Evolutionary conservation across 2,329 filamentous ascomycete species (phyloP).

Genomic region (Phialophora macrospora): DNA sequence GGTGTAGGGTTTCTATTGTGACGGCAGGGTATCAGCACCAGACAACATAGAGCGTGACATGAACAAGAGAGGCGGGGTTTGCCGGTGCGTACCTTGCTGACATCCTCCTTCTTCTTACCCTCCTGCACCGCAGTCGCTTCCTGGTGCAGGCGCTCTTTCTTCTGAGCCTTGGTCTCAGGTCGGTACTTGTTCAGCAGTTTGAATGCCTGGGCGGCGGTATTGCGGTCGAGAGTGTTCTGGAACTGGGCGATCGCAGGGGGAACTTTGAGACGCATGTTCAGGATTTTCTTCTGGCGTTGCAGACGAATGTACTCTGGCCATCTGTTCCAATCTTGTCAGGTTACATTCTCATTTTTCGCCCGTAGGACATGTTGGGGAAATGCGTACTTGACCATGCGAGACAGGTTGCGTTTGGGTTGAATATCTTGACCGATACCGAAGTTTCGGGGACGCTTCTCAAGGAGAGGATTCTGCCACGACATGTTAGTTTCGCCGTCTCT

Average conservation of each 20-base stretch:
- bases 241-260: slow-evolving; percentile 97
- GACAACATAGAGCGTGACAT: no score
- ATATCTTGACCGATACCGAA: slow-evolving; percentile 99
- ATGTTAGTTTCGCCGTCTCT: slow-evolving; percentile 14
- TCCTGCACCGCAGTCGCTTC: slow-evolving; percentile 97
- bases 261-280: slow-evolving; percentile 98
- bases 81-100: slow-evolving; percentile 70
- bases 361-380: background rate
- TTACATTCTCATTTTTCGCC: background rate
- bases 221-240: slow-evolving; percentile 94
- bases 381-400: slow-evolving; percentile 86
- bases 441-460: slow-evolving; percentile 98
- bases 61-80: background rate
- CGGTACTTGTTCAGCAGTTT: slow-evolving; percentile 99
- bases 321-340: slow-evolving; percentile 24
- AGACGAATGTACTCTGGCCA: slow-evolving; percentile 99
- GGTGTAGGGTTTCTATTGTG: slow-evolving; percentile 78
- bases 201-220: slow-evolving; percentile 94
- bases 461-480: slow-evolving; percentile 82
- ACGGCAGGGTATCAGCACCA: no score
- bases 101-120: slow-evolving; percentile 99
- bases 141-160: slow-evolving; percentile 99
- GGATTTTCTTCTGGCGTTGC: slow-evolving; percentile 92
- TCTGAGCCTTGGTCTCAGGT: slow-evolving; percentile 97
- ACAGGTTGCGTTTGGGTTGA: slow-evolving; percentile 93